Conservation (phyloP, 768 basidiomycete genomes). For the Gymnopilus junonius region DNA sequence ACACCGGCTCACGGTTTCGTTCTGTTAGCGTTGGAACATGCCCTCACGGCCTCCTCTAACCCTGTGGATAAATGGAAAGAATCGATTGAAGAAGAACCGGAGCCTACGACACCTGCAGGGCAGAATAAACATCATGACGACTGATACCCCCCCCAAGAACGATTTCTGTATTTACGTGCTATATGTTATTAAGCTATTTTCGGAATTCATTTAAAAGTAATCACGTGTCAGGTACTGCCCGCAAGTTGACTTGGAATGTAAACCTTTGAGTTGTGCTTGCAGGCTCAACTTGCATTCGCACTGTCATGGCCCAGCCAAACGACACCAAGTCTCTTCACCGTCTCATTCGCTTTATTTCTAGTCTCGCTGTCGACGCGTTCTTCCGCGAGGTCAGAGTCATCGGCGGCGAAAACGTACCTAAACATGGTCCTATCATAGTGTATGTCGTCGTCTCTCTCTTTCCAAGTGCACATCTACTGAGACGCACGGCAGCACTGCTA, state of each 20-base stretch:
- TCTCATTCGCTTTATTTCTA: constrained; percentile 70
- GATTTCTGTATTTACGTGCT: constrained; percentile 24
- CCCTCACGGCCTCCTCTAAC: constrained; percentile 25
- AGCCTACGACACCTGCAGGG: constrained; percentile 25
- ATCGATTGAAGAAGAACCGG: constrained; percentile 25
- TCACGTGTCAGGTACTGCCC: constrained; percentile 5
- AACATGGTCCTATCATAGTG: constrained; percentile 91
- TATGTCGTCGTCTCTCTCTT: constrained; percentile 45
- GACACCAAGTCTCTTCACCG: constrained; percentile 60
- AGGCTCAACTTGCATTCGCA: neutral
- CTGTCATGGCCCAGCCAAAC: constrained; percentile 34
- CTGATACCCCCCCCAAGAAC: constrained; percentile 11
- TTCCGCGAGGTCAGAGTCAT: constrained; percentile 88
- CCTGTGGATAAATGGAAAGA: constrained; percentile 22
- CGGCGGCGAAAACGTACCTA: constrained; percentile 87
- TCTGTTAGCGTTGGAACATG: constrained; percentile 27
- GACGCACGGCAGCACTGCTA: constrained; percentile 29
- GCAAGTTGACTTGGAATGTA: constrained; percentile 2
- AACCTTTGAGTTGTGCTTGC: no score
- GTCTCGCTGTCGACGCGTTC: constrained; percentile 81
- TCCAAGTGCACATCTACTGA: neutral
- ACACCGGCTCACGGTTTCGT: constrained; percentile 4
- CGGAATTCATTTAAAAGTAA: constrained; percentile 3
- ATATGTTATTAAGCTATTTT: constrained; percentile 14
- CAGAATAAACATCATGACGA: constrained; percentile 29